Evolutionary conservation across 352 stramenopile genomes (phyloP), one percentile per base, ranked within the genome.

Genomic region (Globisporangium okanoganense): DNA sequence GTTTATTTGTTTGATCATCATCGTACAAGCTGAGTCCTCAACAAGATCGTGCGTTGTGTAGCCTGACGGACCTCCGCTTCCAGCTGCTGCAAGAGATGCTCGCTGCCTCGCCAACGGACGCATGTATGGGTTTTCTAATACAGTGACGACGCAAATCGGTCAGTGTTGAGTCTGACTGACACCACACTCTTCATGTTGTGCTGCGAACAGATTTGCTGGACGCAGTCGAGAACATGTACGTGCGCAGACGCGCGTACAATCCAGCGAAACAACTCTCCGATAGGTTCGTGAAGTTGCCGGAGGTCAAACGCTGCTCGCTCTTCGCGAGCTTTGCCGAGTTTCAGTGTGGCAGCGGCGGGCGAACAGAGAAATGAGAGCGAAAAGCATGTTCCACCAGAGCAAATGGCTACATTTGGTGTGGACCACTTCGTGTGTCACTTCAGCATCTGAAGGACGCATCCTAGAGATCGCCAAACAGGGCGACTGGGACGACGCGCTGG

Each of bases 381-480:
- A n/a, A n/a, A n/a, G n/a, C n/a, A 7, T 33, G 29, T 33, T 33
- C 3, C 3, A 33, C 29, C 29, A 6, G 29, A 6, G 4, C 20
- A 33, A 35, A n/a, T 54, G 48, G 48, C 25, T 54, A 38, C 25
- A 54, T 54, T 38, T 25, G 10, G 20, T 25, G 25, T 54, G 33
- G 24, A 36, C 14, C 7, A 38, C 48, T 25, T 22, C 27, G 25
- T 14, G n/a, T n/a, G n/a, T n/a, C n/a, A n/a, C n/a, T n/a, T n/a
- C n/a, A n/a, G n/a, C n/a, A n/a, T n/a, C n/a, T n/a, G n/a, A n/a
- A 35, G 70, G 70, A 59, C 77, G 76, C 57, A 63, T 89, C 50
- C 65, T 89, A 36, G 69, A 69, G 58, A 70, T 84, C 62, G 70
- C 82, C 6, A 79, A 92, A 66, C 70, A 87, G 51, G 78, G 81